A percentile compares a stretch with the other conserved stretches of the same genome.
These are phyloP conservation scores for Naegleria lovaniensis DNA, from an alignment of 208 protist species.

Conservation along the genomic window DNA sequence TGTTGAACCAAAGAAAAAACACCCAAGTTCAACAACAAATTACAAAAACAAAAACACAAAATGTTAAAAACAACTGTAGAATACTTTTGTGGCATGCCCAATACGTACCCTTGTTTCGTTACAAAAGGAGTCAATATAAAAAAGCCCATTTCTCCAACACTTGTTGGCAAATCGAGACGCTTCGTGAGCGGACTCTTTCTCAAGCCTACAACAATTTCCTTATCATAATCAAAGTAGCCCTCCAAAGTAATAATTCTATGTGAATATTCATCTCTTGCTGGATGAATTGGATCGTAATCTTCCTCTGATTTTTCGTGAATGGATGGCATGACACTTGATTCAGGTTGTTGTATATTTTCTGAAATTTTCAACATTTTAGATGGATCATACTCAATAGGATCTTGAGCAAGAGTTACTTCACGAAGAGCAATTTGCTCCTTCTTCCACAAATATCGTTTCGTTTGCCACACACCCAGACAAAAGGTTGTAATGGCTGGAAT, in stretches of 20 bases:
- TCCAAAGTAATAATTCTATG: neutral
- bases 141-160: neutral
- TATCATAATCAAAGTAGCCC: slow-evolving; percentile 9
- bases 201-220: neutral
- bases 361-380: neutral
- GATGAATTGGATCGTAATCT: neutral
- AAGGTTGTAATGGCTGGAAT: slow-evolving; percentile 1
- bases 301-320: neutral
- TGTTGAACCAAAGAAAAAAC: too few relatives aligned
- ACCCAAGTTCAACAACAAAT: too few relatives aligned
- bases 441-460: neutral
- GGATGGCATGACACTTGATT: neutral
- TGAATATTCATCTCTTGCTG: neutral
- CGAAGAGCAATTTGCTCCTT: neutral
- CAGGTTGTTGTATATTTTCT: neutral
- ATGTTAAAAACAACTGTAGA: too few relatives aligned
- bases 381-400: neutral
- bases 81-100: too few relatives aligned
- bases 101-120: neutral
- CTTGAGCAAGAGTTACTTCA: neutral
- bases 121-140: slow-evolving; percentile 15
- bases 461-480: slow-evolving; percentile 10
- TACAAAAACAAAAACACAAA: too few relatives aligned
- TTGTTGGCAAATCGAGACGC: neutral
- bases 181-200: neutral